Conservation (phyloP, 257 asterid genomes). For the Fraxinus excelsior region DNA sequence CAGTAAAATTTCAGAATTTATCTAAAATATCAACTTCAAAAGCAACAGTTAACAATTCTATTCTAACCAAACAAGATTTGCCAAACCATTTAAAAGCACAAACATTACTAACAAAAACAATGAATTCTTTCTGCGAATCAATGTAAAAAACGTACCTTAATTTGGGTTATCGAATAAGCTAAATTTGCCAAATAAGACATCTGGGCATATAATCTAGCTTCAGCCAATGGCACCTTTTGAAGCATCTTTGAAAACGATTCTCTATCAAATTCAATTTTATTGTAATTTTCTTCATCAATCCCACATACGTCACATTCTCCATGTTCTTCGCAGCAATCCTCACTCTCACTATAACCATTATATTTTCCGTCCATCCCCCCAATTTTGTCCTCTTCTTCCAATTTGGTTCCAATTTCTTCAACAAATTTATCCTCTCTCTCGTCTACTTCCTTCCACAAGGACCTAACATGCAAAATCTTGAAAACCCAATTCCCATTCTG, state of each 20-base stretch:
- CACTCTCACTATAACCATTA: slow-evolving; percentile 2
- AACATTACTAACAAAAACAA: neutral
- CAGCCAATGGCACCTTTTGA: slow-evolving; percentile 71
- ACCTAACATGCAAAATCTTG: slow-evolving; percentile 68
- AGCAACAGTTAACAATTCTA: slow-evolving; percentile 4
- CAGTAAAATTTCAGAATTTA: neutral
- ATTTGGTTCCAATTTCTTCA: slow-evolving; percentile 33
- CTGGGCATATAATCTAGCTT: slow-evolving; percentile 77
- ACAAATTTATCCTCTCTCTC: slow-evolving; percentile 29
- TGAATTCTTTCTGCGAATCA: neutral
- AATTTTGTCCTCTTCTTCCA: slow-evolving; percentile 28
- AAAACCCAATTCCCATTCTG: slow-evolving; percentile 63
- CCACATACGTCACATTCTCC: slow-evolving; percentile 55
- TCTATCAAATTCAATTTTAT: slow-evolving; percentile 56
- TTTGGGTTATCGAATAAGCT: slow-evolving; percentile 82
- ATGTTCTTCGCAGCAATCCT: slow-evolving; percentile 26
- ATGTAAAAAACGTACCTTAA: slow-evolving; percentile 55
- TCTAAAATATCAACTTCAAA: neutral
- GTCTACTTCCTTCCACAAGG: slow-evolving; percentile 54
- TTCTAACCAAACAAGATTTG: neutral
- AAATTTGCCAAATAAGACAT: slow-evolving; percentile 83
- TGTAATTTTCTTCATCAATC: slow-evolving; percentile 50
- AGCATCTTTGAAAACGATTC: slow-evolving; percentile 81
- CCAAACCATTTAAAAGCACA: neutral
- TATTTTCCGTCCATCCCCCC: slow-evolving; percentile 3